Conservation (phyloP, 805 yeast species). For the Monosporozyma yasuniensis region DNA sequence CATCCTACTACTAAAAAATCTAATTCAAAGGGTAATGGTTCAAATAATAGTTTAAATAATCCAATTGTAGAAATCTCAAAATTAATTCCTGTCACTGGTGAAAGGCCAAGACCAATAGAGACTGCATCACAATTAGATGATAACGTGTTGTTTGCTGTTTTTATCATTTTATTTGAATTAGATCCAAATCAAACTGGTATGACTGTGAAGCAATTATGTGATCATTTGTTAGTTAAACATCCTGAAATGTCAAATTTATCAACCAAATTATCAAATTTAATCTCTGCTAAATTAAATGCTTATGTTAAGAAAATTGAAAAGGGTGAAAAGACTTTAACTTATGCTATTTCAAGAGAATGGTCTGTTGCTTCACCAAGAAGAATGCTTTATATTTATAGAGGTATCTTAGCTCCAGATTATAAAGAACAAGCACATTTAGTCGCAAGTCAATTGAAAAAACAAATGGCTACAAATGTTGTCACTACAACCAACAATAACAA, state of each 20-base stretch:
- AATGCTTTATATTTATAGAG: conserved; percentile 83
- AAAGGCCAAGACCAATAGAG: conserved; percentile 61
- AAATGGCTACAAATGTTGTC: conserved; percentile 7
- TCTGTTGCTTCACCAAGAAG: conserved; percentile 83
- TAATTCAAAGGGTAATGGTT: neutral
- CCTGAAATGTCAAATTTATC: conserved; percentile 79
- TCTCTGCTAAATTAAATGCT: conserved; percentile 75
- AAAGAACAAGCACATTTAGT: conserved; percentile 61
- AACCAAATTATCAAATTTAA: conserved; percentile 71
- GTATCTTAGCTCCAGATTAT: conserved; percentile 66
- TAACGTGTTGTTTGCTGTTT: conserved; percentile 67
- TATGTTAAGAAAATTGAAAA: conserved; percentile 79
- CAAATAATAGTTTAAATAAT: conserved; percentile 4
- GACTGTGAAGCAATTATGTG: conserved; percentile 88
- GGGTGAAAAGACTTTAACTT: conserved; percentile 63
- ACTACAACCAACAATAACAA: neutral
- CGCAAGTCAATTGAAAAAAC: conserved; percentile 19
- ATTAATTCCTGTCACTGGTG: conserved; percentile 73
- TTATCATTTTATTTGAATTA: conserved; percentile 57
- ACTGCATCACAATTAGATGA: conserved; percentile 49
- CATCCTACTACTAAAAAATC: neutral
- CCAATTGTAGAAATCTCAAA: conserved; percentile 45
- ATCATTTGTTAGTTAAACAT: conserved; percentile 59
- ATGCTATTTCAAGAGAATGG: conserved; percentile 81
- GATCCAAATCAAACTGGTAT: conserved; percentile 67